These are phyloP conservation scores for Rutidosis leptorrhynchoides DNA, from an alignment of 129 eudicot species.

Conservation along the genomic window DNA sequence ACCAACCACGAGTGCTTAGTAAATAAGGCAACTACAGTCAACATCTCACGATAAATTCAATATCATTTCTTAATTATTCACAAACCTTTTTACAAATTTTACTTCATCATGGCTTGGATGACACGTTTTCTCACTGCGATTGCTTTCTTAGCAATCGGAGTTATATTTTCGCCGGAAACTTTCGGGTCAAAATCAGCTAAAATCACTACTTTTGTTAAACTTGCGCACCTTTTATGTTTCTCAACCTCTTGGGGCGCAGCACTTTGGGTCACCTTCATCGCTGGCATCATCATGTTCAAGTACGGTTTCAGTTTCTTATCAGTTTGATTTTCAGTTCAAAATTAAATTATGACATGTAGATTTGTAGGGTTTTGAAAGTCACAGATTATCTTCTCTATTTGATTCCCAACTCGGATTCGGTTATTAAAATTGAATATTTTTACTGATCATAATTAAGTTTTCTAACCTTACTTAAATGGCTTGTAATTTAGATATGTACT, in stretches of 20 bases:
- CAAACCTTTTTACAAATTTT: constrained; percentile 6
- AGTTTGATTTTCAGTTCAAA: background rate
- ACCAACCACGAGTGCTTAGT: no score
- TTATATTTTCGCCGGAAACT: constrained; percentile 81
- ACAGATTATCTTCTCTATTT: no score
- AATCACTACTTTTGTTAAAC: constrained; percentile 53
- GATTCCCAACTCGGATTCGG: no score
- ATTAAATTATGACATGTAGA: no score
- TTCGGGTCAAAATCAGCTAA: constrained; percentile 66
- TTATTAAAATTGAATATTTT: no score
- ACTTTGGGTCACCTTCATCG: constrained; percentile 98
- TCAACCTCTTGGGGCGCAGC: constrained; percentile 99
- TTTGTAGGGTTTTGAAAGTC: background rate
- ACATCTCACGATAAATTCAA: constrained; percentile 23
- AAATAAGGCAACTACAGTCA: constrained; percentile 8
- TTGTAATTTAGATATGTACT: no score
- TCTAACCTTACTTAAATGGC: no score
- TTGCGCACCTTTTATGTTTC: constrained; percentile 80
- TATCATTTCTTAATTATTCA: background rate
- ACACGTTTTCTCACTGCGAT: constrained; percentile 67
- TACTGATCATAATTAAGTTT: no score
- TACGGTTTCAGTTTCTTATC: constrained; percentile 9
- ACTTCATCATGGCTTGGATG: constrained; percentile 63
- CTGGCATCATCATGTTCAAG: constrained; percentile 99
- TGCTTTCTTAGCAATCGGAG: constrained; percentile 75